Evolutionary conservation across 2,329 filamentous ascomycete genomes (phyloP).

Genomic region (Fonsecaea pedrosoi): DNA sequence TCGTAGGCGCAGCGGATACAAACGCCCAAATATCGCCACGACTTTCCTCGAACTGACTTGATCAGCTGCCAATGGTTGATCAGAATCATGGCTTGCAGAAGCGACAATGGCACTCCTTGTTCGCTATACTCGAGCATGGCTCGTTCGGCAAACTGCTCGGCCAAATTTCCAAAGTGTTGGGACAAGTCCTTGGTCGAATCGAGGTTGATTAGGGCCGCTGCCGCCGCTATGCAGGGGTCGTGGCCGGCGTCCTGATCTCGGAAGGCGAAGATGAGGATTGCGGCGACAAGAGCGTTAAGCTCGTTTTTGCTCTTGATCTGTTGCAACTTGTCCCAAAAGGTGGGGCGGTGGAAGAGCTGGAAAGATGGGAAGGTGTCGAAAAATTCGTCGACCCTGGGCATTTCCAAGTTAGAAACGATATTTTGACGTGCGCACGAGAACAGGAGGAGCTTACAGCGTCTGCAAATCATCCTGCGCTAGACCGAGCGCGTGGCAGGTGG

Average conservation of each 20-base stretch:
- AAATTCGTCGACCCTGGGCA: conserved; percentile 13
- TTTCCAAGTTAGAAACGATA: no score
- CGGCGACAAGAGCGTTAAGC: conserved; percentile 42
- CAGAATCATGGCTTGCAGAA: conserved; percentile 49
- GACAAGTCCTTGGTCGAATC: no score
- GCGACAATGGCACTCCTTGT: conserved; percentile 44
- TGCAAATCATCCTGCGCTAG: no score
- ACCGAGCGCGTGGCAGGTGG: no score
- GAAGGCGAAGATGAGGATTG: conserved; percentile 44
- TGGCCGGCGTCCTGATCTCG: conserved; percentile 40
- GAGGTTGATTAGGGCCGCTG: no score
- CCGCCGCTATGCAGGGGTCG: not conserved
- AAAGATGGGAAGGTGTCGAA: conserved; percentile 46
- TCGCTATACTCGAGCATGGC: conserved; percentile 41
- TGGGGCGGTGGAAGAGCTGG: conserved; percentile 44
- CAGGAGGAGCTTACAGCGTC: conserved; percentile 11
- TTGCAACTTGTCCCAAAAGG: conserved; percentile 41
- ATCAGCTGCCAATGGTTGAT: conserved; percentile 47
- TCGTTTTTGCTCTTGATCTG: conserved; percentile 35
- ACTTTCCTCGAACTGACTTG: conserved; percentile 46
- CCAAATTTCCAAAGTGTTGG: not conserved
- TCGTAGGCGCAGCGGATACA: conserved; percentile 47
- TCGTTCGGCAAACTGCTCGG: not conserved
- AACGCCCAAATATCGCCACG: conserved; percentile 46
- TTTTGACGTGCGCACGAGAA: not conserved